Conservation (phyloP, 163 green algal genomes). For the Coccomyxa subellipsoidea region DNA sequence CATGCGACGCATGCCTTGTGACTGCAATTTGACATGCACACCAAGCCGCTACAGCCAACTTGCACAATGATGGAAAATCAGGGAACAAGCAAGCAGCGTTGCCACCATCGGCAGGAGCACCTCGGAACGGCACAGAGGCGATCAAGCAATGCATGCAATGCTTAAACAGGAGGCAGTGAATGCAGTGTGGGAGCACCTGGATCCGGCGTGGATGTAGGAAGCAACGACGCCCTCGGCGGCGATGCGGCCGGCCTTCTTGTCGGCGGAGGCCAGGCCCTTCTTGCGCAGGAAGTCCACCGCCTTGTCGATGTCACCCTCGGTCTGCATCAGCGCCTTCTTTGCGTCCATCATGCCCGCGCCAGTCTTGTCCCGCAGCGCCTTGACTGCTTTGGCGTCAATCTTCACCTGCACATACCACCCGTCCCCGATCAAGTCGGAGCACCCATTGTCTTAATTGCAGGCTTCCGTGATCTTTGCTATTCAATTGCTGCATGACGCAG, state of each 20-base stretch:
- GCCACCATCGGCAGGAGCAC: not conserved
- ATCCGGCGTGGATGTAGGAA: conserved; percentile 88
- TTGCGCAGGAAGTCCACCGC: conserved; percentile 84
- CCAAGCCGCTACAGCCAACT: too few relatives aligned
- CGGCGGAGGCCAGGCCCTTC: conserved; percentile 87
- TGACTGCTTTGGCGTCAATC: conserved; percentile 47
- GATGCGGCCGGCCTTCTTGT: conserved; percentile 90
- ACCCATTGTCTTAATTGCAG: not conserved
- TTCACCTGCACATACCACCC: conserved; percentile 1
- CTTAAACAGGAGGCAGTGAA: too few relatives aligned
- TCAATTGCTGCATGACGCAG: not conserved
- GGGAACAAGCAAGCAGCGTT: too few relatives aligned
- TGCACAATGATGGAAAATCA: too few relatives aligned
- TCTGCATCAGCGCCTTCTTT: conserved; percentile 93
- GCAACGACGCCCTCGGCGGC: conserved; percentile 81
- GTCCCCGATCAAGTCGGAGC: not conserved
- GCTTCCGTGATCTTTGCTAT: not conserved
- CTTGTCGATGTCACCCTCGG: conserved; percentile 69
- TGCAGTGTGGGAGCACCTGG: conserved; percentile 39
- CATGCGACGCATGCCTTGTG: too few relatives aligned
- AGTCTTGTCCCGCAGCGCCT: conserved; percentile 74
- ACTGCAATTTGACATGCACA: too few relatives aligned
- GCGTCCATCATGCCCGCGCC: conserved; percentile 99
- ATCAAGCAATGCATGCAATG: not conserved
- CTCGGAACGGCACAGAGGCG: not conserved